A percentile compares a stretch with the other conserved stretches of the same genome.
phyloP scores from a whole-genome alignment of 257 asterid species.

The Paulownia fortunei region DNA sequence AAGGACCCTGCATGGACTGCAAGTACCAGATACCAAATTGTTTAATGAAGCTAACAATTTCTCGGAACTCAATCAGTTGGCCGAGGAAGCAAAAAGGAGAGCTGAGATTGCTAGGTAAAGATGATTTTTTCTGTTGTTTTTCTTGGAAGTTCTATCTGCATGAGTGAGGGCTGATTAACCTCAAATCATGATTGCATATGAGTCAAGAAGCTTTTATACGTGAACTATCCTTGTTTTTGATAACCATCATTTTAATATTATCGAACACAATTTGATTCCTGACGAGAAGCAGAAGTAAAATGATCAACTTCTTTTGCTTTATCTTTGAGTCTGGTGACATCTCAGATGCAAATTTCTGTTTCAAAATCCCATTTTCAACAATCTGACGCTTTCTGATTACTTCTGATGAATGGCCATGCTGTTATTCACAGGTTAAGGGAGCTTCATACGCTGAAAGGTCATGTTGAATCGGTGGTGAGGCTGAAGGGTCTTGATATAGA shows the following conservation, averaged over 20 bases:
- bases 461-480: conserved; percentile 93
- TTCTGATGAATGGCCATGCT: background rate
- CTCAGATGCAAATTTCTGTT: background rate
- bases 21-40: conserved; percentile 91
- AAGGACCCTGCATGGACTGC: conserved; percentile 93
- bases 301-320: too few relatives aligned
- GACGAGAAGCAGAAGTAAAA: background rate
- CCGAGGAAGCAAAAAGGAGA: conserved; percentile 97
- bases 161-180: background rate
- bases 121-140: background rate
- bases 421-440: conserved; percentile 69
- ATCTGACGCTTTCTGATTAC: background rate
- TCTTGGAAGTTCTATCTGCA: background rate
- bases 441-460: conserved; percentile 90
- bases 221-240: background rate
- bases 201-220: background rate
- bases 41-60: conserved; percentile 73
- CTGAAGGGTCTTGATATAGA: conserved; percentile 96
- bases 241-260: background rate
- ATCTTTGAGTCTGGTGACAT: background rate
- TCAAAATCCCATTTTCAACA: background rate
- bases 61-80: conserved; percentile 93
- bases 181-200: background rate
- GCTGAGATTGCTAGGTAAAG: conserved; percentile 94
- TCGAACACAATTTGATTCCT: background rate